Percentiles rank a stretch among this genome's conserved stretches.
These are phyloP conservation scores for Pseudevernia furfuracea DNA, from an alignment of 495 filamentous ascomycete species.

Conservation along the genomic window DNA sequence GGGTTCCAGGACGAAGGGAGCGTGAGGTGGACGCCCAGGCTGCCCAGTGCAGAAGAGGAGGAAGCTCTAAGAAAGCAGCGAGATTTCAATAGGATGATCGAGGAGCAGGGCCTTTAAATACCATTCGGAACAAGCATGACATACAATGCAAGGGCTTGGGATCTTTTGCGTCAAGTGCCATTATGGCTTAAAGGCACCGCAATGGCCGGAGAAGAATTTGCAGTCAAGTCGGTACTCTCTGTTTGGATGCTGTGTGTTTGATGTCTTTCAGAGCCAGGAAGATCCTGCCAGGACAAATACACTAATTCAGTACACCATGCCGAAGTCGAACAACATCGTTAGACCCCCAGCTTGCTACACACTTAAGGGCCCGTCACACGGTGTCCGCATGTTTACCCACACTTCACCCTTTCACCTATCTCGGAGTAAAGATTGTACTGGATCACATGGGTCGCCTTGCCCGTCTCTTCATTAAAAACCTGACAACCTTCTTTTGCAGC, in stretches of 20 bases:
- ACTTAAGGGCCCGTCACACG: not conserved
- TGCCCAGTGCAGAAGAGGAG: not conserved
- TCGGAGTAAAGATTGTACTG: slow-evolving; percentile 56
- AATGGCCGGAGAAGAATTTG: not conserved
- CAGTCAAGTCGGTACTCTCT: not conserved
- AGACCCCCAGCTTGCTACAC: not conserved
- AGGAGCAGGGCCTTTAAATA: not conserved
- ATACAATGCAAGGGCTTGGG: not conserved
- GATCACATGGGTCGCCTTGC: slow-evolving; percentile 60
- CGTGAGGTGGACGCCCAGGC: not conserved
- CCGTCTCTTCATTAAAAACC: slow-evolving; percentile 64
- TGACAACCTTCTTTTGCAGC: slow-evolving; percentile 67
- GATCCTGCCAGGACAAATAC: not conserved
- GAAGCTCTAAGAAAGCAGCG: not conserved
- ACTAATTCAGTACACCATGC: not conserved
- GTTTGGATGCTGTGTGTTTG: not conserved
- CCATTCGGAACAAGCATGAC: not conserved
- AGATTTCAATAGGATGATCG: not conserved
- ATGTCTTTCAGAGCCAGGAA: not conserved
- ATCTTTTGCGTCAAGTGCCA: not conserved
- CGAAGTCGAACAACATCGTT: not conserved
- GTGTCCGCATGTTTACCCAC: not conserved
- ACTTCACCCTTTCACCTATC: slow-evolving; percentile 24
- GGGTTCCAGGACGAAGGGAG: not conserved
- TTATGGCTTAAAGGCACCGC: not conserved